Conservation (phyloP, 2,329 filamentous ascomycete species). For the Geosmithia flava region DNA sequence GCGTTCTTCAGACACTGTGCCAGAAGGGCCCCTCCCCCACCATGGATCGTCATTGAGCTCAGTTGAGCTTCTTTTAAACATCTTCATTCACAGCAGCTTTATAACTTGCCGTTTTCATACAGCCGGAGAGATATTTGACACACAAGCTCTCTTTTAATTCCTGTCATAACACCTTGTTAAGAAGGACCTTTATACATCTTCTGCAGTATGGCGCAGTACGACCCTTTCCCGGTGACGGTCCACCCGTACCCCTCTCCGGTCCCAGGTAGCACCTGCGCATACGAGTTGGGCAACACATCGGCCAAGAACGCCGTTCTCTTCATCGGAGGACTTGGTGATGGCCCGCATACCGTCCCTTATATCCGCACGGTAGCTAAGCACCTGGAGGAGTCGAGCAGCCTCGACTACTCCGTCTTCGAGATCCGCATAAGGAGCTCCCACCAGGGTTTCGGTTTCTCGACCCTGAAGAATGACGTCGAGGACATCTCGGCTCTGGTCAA, state of each 20-base stretch:
- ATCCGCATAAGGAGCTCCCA: constrained; percentile 43
- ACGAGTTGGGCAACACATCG: constrained; percentile 28
- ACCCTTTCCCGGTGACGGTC: constrained; percentile 28
- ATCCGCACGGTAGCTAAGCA: constrained; percentile 30
- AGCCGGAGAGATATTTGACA: background rate
- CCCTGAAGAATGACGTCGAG: constrained; percentile 37
- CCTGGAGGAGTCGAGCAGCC: constrained; percentile 21
- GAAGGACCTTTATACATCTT: background rate
- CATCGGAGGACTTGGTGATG: constrained; percentile 59
- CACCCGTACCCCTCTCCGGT: constrained; percentile 31
- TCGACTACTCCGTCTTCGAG: constrained; percentile 43
- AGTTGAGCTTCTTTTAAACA: background rate
- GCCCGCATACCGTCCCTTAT: constrained; percentile 53
- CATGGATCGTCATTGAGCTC: background rate
- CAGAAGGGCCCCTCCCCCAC: background rate
- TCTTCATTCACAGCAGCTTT: background rate
- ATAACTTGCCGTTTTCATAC: background rate
- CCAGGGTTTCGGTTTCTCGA: constrained; percentile 35
- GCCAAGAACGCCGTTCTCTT: constrained; percentile 51
- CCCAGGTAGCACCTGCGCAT: constrained; percentile 23
- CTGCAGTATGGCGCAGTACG: constrained; percentile 11
- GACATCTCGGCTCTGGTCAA: constrained; percentile 40
- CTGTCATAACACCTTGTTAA: background rate
- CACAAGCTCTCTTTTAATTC: background rate
- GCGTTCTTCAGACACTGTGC: background rate